Conservation (phyloP, 2,329 filamentous ascomycete genomes). For the Mollisiaceae sp. region DNA sequence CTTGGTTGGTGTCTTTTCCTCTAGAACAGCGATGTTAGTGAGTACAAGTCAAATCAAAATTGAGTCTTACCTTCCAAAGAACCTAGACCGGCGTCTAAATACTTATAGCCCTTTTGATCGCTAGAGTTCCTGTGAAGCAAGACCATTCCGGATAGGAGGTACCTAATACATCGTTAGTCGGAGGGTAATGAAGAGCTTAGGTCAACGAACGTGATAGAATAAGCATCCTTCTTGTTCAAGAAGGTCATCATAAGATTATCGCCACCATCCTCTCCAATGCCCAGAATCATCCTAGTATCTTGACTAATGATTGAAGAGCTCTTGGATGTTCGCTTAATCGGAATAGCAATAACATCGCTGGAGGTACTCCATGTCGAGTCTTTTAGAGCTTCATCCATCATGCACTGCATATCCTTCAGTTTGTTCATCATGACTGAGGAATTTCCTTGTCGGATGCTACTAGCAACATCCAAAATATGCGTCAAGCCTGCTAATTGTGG, state of each 20-base stretch:
- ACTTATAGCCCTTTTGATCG: constrained; percentile 61
- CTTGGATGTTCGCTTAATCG: constrained; percentile 57
- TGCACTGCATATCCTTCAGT: constrained; percentile 63
- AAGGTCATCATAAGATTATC: constrained; percentile 66
- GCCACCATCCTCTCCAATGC: constrained; percentile 49
- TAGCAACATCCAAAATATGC: constrained; percentile 72
- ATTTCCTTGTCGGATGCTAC: constrained; percentile 68
- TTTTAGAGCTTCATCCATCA: constrained; percentile 60
- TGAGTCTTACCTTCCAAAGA: constrained; percentile 42
- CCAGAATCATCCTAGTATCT: constrained; percentile 62
- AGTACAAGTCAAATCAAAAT: not conserved
- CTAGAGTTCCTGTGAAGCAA: constrained; percentile 57
- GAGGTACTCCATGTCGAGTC: constrained; percentile 42
- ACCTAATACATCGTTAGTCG: constrained; percentile 29
- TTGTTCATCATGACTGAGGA: constrained; percentile 63
- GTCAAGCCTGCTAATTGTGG: constrained; percentile 70
- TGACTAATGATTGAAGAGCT: constrained; percentile 57
- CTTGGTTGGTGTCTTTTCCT: constrained; percentile 22
- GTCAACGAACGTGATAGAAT: constrained; percentile 38
- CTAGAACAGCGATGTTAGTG: constrained; percentile 14
- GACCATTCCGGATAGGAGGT: constrained; percentile 39
- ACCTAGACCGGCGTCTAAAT: constrained; percentile 61
- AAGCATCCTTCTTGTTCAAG: constrained; percentile 64
- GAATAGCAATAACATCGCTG: constrained; percentile 56
- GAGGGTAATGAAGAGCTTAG: not conserved